A percentile compares a stretch with the other conserved stretches of the same genome.
phyloP scores from a whole-genome alignment of 371 early-diverging fungal species.

The Syncephalis fuscata region DNA sequence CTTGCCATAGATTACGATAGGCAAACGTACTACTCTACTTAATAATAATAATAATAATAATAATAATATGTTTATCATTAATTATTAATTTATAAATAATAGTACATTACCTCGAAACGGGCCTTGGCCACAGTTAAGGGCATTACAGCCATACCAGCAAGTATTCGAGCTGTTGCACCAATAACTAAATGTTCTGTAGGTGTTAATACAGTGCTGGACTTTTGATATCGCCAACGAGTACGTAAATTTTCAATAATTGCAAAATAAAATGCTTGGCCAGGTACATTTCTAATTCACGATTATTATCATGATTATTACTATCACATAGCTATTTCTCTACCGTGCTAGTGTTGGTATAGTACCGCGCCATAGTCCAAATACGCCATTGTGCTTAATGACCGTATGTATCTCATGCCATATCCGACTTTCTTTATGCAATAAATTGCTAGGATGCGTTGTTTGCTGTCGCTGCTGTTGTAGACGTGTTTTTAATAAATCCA shows the following conservation, averaged over 20 bases:
- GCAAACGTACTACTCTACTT: slow-evolving; percentile 63
- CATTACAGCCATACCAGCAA: slow-evolving; percentile 84
- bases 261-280: slow-evolving; percentile 74
- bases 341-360: slow-evolving; percentile 66
- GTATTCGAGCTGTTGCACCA: slow-evolving; percentile 68
- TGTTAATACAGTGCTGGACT: slow-evolving; percentile 11
- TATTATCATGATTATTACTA: not conserved
- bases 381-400: slow-evolving; percentile 38
- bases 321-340: slow-evolving; percentile 20
- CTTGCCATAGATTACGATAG: slow-evolving; percentile 26
- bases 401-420: slow-evolving; percentile 9
- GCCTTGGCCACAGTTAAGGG: slow-evolving; percentile 89
- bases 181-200: slow-evolving; percentile 51
- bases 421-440: slow-evolving; percentile 3
- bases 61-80: not conserved
- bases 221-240: slow-evolving; percentile 14
- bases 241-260: slow-evolving; percentile 24
- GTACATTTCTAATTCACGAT: slow-evolving; percentile 56
- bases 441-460: slow-evolving; percentile 3
- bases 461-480: slow-evolving; percentile 51
- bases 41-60: not conserved
- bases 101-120: slow-evolving; percentile 56
- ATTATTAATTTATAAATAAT: not conserved
- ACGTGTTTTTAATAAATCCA: slow-evolving; percentile 82
- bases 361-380: slow-evolving; percentile 82